Evolutionary conservation across 495 filamentous ascomycete genomes (phyloP).

Genomic region (Penicillium atrosanguineum): DNA sequence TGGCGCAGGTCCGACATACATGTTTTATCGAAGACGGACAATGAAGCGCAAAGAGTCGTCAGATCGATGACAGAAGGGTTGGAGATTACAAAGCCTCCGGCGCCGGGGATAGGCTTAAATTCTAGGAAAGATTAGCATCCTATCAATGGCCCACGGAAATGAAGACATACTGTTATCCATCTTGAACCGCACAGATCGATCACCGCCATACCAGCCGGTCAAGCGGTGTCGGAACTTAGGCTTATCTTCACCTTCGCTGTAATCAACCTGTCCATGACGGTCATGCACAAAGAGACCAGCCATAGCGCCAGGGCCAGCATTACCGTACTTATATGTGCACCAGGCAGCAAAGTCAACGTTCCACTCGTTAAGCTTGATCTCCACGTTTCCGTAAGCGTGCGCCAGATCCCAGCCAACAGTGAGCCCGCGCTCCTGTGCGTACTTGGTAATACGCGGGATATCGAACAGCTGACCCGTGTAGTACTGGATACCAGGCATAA

Average conservation of each 20-base stretch:
- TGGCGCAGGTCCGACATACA: constrained; percentile 65
- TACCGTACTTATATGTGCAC: constrained; percentile 98
- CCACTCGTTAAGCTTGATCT: constrained; percentile 83
- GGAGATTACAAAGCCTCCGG: constrained; percentile 59
- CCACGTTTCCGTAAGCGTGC: constrained; percentile 90
- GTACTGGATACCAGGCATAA: constrained; percentile 92
- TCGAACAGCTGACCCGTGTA: constrained; percentile 92
- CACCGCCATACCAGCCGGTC: constrained; percentile 88
- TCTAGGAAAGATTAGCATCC: constrained; percentile 29
- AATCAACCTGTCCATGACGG: constrained; percentile 57
- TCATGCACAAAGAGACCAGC: constrained; percentile 86
- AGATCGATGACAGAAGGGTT: constrained; percentile 61
- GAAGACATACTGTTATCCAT: constrained; percentile 64
- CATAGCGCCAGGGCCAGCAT: constrained; percentile 83
- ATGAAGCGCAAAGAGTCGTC: constrained; percentile 64
- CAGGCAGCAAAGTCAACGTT: constrained; percentile 91
- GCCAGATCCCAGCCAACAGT: constrained; percentile 91
- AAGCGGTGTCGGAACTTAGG: constrained; percentile 57
- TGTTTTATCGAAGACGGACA: constrained; percentile 75
- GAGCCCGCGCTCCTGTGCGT: constrained; percentile 73
- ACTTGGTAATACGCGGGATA: constrained; percentile 77
- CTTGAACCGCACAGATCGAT: constrained; percentile 69
- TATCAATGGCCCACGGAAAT: neutral
- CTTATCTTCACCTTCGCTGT: constrained; percentile 42
- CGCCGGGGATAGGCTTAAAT: constrained; percentile 71